Conservation (phyloP, 164 flowering plant species). For the Stephania cephalantha region DNA sequence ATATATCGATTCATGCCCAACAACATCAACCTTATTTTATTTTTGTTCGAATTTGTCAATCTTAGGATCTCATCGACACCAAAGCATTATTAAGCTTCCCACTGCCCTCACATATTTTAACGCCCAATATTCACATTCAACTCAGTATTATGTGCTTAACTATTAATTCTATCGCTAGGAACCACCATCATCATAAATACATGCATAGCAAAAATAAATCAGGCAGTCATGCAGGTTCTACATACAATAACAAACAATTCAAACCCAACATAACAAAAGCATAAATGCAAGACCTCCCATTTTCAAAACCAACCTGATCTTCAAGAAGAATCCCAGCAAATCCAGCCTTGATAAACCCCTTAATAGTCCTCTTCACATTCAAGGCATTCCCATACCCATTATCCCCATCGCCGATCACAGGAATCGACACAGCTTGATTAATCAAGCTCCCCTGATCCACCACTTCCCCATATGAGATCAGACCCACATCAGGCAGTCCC, state of each 20-base stretch:
- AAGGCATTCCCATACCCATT: conserved; percentile 97
- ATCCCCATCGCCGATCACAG: conserved; percentile 95
- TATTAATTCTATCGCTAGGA: too few species aligned
- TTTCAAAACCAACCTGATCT: conserved; percentile 61
- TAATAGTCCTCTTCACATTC: conserved; percentile 97
- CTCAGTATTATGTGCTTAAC: too few species aligned
- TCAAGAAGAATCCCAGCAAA: conserved; percentile 92
- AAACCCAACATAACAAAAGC: not conserved
- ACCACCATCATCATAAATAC: too few species aligned
- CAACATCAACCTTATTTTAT: too few species aligned
- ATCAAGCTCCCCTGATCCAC: conserved; percentile 83
- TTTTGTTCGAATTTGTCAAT: too few species aligned
- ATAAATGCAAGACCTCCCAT: not conserved
- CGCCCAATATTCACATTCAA: too few species aligned
- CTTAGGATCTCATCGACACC: too few species aligned
- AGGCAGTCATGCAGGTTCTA: not conserved
- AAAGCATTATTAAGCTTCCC: too few species aligned
- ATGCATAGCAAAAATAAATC: not conserved
- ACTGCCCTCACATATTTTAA: too few species aligned
- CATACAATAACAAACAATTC: not conserved
- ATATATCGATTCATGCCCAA: too few species aligned
- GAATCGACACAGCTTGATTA: conserved; percentile 78
- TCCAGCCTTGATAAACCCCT: conserved; percentile 78
- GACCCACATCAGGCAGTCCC: conserved; percentile 88
- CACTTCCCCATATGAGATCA: conserved; percentile 90